Evolutionary conservation across 176 grass and related monocot species (phyloP).

Genomic region (Metroxylon sagu): DNA sequence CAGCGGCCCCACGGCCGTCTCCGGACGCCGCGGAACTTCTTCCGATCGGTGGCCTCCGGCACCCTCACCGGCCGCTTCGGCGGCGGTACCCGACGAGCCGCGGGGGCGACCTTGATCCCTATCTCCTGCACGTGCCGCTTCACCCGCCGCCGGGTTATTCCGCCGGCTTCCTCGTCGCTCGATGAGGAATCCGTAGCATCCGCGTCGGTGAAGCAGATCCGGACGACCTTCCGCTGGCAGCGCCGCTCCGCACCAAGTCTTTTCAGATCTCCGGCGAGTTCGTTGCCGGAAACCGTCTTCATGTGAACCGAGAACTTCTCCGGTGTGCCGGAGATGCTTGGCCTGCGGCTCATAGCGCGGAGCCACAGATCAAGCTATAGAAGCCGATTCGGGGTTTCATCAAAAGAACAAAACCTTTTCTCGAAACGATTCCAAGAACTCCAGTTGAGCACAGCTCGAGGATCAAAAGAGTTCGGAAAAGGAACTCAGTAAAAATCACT

Average conservation of each 20-base stretch:
- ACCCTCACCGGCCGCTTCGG: background rate
- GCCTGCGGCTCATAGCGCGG: background rate
- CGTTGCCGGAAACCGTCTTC: background rate
- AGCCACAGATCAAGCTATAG: conserved; percentile 1
- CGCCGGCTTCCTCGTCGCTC: background rate
- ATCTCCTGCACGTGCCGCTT: conserved; percentile 45
- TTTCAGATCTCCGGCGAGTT: too few species aligned
- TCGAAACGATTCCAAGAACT: too few species aligned
- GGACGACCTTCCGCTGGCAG: conserved; percentile 7
- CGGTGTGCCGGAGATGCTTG: background rate
- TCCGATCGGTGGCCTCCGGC: background rate
- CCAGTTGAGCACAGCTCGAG: too few species aligned
- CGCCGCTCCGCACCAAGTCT: background rate
- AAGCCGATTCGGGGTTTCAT: conserved; percentile 7
- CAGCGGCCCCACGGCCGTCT: conserved; percentile 49
- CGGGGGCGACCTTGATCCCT: background rate
- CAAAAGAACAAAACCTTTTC: background rate
- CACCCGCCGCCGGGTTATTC: conserved; percentile 10
- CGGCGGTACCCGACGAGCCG: background rate
- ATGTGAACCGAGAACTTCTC: conserved; percentile 13
- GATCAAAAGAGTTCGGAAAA: too few species aligned
- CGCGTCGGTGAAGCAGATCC: conserved; percentile 44
- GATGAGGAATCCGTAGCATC: conserved; percentile 45
- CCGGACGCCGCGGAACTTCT: conserved; percentile 44
- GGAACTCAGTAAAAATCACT: too few species aligned